Conservation (phyloP, 2,329 filamentous ascomycete species). For the Ophiognomonia clavigignenti-juglandacearum region DNA sequence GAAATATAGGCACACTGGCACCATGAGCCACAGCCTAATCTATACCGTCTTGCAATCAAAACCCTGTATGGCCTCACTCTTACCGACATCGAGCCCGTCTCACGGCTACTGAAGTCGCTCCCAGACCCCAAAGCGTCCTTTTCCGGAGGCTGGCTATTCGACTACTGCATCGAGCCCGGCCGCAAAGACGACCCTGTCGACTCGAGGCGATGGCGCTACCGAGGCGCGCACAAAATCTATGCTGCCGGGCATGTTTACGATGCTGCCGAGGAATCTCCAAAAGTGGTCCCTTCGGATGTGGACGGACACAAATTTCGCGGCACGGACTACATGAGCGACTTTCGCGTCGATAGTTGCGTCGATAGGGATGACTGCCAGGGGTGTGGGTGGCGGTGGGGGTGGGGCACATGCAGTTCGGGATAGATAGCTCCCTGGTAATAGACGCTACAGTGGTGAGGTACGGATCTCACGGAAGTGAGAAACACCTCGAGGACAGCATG, state of each 20-base stretch:
- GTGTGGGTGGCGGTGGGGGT: no score
- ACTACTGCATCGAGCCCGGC: conserved; percentile 1
- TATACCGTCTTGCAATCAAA: neutral
- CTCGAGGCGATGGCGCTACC: conserved; percentile 6
- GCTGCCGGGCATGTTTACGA: neutral
- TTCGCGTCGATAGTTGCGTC: no score
- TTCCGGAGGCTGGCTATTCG: conserved; percentile 2
- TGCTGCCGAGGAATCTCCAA: no score
- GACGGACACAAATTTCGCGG: no score
- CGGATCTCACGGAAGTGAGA: no score
- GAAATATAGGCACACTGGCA: neutral
- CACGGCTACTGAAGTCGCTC: neutral
- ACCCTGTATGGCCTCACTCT: neutral
- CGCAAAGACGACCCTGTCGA: neutral
- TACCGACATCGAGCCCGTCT: neutral
- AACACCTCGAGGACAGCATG: no score
- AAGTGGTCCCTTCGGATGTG: no score
- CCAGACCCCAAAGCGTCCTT: neutral
- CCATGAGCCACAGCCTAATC: neutral
- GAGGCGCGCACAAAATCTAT: neutral
- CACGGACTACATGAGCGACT: no score
- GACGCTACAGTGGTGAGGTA: no score
- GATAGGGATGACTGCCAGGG: no score
- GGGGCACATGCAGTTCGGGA: no score
- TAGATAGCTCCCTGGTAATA: no score